phyloP scores from a whole-genome alignment of 1,284 basidiomycete species.

The Trichosporon sp. region DNA sequence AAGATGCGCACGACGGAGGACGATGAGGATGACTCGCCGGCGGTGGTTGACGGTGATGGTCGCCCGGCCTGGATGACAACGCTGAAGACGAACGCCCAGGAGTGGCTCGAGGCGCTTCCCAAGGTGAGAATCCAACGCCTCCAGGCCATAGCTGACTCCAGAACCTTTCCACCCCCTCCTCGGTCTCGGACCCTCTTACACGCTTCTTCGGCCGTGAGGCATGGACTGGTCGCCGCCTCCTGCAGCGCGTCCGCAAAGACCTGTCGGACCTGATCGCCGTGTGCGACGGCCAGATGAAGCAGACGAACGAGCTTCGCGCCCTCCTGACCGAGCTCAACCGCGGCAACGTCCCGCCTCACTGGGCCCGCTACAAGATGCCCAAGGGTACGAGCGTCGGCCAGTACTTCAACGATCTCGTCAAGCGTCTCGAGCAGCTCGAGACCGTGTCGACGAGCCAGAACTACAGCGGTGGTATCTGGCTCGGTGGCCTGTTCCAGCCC shows the following conservation, averaged over 20 bases:
- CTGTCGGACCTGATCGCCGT: constrained; percentile 78
- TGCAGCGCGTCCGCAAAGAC: constrained; percentile 76
- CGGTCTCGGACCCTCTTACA: constrained; percentile 69
- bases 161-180: constrained; percentile 34
- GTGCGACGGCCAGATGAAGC: constrained; percentile 82
- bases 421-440: constrained; percentile 77
- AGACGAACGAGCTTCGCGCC: constrained; percentile 87
- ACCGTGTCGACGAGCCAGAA: constrained; percentile 62
- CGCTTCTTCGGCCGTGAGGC: constrained; percentile 87
- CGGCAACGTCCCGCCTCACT: constrained; percentile 82
- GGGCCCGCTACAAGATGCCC: constrained; percentile 85
- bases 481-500: constrained; percentile 91
- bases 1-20: constrained; percentile 90
- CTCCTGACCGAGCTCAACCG: constrained; percentile 86
- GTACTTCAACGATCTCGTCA: constrained; percentile 80
- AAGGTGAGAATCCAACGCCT: constrained; percentile 60
- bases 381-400: constrained; percentile 76
- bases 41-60: constrained; percentile 65
- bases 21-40: constrained; percentile 70
- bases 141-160: background rate
- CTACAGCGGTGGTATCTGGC: constrained; percentile 65
- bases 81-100: constrained; percentile 73
- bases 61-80: constrained; percentile 92
- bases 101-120: constrained; percentile 78
- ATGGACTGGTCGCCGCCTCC: constrained; percentile 73